A percentile compares a stretch with the other conserved stretches of the same genome.
These are phyloP conservation scores for Aureobasidium leucospermi DNA, from an alignment of 2,329 filamentous ascomycete genomes.

Conservation along the genomic window DNA sequence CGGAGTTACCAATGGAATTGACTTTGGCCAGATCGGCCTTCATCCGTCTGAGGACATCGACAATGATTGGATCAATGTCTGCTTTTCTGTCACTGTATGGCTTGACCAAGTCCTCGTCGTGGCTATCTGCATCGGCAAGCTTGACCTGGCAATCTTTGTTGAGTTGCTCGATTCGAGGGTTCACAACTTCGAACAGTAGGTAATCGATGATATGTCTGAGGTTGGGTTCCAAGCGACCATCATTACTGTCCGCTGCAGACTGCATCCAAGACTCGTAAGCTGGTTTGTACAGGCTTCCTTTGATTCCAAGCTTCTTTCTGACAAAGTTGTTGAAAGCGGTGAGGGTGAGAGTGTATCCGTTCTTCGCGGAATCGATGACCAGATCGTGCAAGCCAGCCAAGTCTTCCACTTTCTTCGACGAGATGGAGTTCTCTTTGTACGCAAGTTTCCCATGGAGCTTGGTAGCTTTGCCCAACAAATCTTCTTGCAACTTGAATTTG, in stretches of 20 bases:
- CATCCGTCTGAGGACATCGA: background rate
- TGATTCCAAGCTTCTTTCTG: constrained; percentile 46
- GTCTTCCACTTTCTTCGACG: constrained; percentile 20
- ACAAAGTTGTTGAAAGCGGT: constrained; percentile 44
- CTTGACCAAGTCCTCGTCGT: background rate
- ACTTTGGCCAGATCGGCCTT: background rate
- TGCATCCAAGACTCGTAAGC: constrained; percentile 25
- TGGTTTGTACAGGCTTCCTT: constrained; percentile 33
- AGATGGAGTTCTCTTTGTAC: constrained; percentile 40
- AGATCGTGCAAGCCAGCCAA: constrained; percentile 31
- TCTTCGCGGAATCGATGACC: constrained; percentile 39
- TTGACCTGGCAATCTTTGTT: constrained; percentile 14
- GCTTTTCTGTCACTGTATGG: background rate
- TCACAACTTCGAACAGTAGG: constrained; percentile 32
- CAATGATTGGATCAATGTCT: background rate
- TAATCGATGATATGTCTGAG: constrained; percentile 53
- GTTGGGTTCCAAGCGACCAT: constrained; percentile 11
- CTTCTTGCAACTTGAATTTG: constrained; percentile 49
- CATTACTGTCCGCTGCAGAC: constrained; percentile 16
- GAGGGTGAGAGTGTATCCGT: constrained; percentile 43
- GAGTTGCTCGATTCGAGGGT: constrained; percentile 19
- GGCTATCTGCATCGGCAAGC: background rate
- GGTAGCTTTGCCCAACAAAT: constrained; percentile 58
- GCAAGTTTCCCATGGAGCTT: constrained; percentile 55
- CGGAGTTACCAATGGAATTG: background rate